Evolutionary conservation across 139 green algal genomes (phyloP).

Genomic region (Picochlorum sp.): DNA sequence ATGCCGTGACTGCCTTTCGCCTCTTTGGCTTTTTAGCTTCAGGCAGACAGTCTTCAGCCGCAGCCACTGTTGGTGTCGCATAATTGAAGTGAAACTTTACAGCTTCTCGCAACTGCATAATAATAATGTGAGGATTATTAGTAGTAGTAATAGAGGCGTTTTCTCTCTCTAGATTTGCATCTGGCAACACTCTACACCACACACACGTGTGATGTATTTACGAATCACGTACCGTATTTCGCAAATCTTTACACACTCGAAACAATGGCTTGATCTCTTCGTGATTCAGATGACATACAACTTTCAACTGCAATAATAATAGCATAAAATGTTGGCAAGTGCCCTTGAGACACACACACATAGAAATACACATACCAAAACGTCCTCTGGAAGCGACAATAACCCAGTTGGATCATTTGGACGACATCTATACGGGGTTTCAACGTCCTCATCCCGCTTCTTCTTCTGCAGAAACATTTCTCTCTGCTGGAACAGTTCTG

Average conservation of each 20-base stretch:
- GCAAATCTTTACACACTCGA: conserved; percentile 27
- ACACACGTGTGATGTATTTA: too few species aligned
- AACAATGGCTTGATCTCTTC: conserved; percentile 38
- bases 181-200: too few species aligned
- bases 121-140: background rate
- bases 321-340: background rate
- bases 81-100: conserved; percentile 37
- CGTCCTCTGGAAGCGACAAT: conserved; percentile 35
- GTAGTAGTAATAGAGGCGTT: too few species aligned
- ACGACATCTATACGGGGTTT: conserved; percentile 16
- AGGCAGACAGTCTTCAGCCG: conserved; percentile 3
- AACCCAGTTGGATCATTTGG: conserved; percentile 14
- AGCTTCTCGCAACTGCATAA: conserved; percentile 7
- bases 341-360: too few species aligned
- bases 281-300: conserved; percentile 37
- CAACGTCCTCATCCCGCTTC: conserved; percentile 3
- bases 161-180: too few species aligned
- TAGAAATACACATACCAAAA: conserved; percentile 20
- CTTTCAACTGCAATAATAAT: conserved; percentile 15
- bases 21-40: conserved; percentile 14
- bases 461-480: conserved; percentile 24
- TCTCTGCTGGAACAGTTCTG: conserved; percentile 24
- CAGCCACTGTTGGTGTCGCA: conserved; percentile 14
- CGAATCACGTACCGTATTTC: conserved; percentile 13
- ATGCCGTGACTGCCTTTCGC: conserved; percentile 6